Percentiles rank a stretch among this genome's conserved stretches.
Conservation (phyloP, 2,329 filamentous ascomycete species). For the Diaporthe caulivora region DNA sequence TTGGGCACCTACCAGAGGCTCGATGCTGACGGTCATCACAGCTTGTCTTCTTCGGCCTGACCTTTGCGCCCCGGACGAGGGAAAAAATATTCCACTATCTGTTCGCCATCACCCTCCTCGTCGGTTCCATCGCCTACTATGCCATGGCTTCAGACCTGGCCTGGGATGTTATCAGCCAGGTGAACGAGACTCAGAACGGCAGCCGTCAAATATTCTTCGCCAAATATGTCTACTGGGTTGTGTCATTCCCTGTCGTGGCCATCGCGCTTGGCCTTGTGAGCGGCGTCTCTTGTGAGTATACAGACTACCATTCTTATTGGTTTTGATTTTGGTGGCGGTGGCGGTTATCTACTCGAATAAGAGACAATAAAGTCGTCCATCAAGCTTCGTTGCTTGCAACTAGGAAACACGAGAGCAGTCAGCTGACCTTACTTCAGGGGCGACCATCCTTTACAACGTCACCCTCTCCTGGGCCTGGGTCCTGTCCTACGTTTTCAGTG, state of each 20-base stretch:
- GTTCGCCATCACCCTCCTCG: conserved; percentile 62
- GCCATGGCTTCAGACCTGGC: conserved; percentile 65
- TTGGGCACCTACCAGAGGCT: not conserved
- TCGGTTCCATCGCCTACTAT: conserved; percentile 64
- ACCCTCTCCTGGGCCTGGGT: conserved; percentile 65
- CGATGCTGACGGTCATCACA: conserved; percentile 43
- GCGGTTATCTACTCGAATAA: not conserved
- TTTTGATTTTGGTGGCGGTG: too few relatives aligned
- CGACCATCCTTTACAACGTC: conserved; percentile 65
- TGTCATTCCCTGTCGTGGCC: conserved; percentile 60
- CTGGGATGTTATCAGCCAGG: conserved; percentile 55
- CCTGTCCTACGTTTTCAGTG: conserved; percentile 61
- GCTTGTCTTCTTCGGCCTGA: conserved; percentile 55
- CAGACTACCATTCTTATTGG: not conserved
- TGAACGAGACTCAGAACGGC: conserved; percentile 48
- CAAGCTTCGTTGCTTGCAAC: too few relatives aligned
- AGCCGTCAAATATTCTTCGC: conserved; percentile 66
- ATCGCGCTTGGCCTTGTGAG: conserved; percentile 63
- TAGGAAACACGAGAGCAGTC: not conserved
- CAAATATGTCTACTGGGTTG: conserved; percentile 68
- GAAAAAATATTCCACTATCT: conserved; percentile 70
- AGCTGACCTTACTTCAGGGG: conserved; percentile 45
- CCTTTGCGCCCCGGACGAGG: conserved; percentile 56
- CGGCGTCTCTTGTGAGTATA: conserved; percentile 59
- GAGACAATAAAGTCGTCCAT: not conserved